These are phyloP conservation scores for Prototheca wickerhamii DNA, from an alignment of 163 green algal species.

Conservation along the genomic window DNA sequence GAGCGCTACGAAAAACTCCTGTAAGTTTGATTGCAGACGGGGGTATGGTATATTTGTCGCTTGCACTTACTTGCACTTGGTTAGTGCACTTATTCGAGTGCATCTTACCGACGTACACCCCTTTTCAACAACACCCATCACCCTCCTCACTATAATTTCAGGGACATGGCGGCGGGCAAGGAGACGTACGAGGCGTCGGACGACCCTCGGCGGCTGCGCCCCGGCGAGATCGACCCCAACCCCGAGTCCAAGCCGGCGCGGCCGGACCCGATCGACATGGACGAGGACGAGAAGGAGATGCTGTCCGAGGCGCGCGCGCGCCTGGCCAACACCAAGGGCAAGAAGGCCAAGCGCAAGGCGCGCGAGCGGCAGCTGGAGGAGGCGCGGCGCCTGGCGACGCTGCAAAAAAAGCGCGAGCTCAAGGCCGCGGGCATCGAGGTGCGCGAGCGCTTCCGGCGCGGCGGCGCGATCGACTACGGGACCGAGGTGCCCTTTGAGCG, in stretches of 20 bases:
- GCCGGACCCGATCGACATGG: slow-evolving; percentile 96
- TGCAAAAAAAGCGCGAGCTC: slow-evolving; percentile 98
- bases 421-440: slow-evolving; percentile 71
- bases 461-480: slow-evolving; percentile 81
- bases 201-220: slow-evolving; percentile 84
- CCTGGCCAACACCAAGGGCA: slow-evolving; percentile 97
- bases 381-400: slow-evolving; percentile 76
- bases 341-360: slow-evolving; percentile 99
- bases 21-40: too few species aligned
- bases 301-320: slow-evolving; percentile 85
- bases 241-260: slow-evolving; percentile 93
- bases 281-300: slow-evolving; percentile 99
- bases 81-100: too few species aligned
- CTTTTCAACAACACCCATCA: background rate
- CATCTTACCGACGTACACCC: background rate
- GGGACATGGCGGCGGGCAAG: slow-evolving; percentile 66
- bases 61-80: too few species aligned
- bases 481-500: slow-evolving; percentile 95
- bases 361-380: slow-evolving; percentile 97
- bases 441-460: slow-evolving; percentile 28
- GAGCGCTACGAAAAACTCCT: slow-evolving; percentile 91
- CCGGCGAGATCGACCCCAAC: slow-evolving; percentile 98
- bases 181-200: slow-evolving; percentile 76
- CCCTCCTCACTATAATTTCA: slow-evolving; percentile 7
- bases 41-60: too few species aligned